Base-by-base conservation (phyloP, 1,139 yeast species). In the Suhomyces maxii region DNA sequence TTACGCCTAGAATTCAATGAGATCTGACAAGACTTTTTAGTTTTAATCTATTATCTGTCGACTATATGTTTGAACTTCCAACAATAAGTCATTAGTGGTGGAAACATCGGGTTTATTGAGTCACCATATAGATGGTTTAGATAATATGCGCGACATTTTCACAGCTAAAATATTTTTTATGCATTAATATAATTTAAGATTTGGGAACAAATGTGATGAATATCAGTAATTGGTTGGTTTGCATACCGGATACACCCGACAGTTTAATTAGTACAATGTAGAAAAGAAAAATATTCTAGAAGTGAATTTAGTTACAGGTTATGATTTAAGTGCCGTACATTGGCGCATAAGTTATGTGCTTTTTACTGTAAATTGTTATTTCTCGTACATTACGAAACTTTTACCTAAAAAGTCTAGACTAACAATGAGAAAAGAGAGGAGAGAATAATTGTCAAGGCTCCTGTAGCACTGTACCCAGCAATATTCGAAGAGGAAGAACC, bases 311-410 rank as follows among this genome's bases (percentile, higher is more conserved):
- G 23, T 18, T 18, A 1, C 23, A 18, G 23, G 1, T 18, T 18
- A 18, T 18, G 23, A 6, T 18, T 18, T 11, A 13, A 74, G 3
- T 28, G 31, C 31, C 31, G 31, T 28, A 28, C 9, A 11, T 28
- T 28, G 31, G n/a, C n/a, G 23, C 23, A 18, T 6, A 18, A 4
- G 23, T 18, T 18, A 18, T 18, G 23, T 18, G 6, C 23, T 18
- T 18, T 18, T 3, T 18, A 18, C 23, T 18, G 23, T 3, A 28
- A 28, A 9, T 11, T 28, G n/a, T 9, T 28, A 28, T 7, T 28
- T 1, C n/a, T 28, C 31, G 31, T 18, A 18, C 23, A 18, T 18
- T 18, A 18, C 31, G 11, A 28, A 28, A 11, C n/a, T 28, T 28
- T 28, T 28, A 28, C n/a, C 31, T 28, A 28, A 28, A 28, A 28